A percentile compares a stretch with the other conserved stretches of the same genome.
These are phyloP conservation scores for Diaporthe vaccinii DNA, from an alignment of 2,329 filamentous ascomycete genomes.

Conservation along the genomic window DNA sequence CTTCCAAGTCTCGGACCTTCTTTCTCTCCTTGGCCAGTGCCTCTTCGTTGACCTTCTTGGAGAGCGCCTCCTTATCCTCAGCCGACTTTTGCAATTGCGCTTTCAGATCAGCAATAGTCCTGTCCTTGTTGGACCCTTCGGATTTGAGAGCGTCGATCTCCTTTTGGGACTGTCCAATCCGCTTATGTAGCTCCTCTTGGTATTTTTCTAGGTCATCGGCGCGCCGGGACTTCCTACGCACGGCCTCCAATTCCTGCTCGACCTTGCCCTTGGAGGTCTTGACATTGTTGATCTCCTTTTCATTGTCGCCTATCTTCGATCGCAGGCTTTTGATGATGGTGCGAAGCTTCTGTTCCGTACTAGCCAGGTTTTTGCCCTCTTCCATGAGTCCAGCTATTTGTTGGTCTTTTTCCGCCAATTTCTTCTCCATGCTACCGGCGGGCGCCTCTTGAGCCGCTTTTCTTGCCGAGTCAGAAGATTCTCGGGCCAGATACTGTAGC, in stretches of 20 bases:
- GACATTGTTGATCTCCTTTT: constrained; percentile 73
- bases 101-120: constrained; percentile 77
- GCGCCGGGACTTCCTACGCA: constrained; percentile 63
- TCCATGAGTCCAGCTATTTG: constrained; percentile 91
- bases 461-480: constrained; percentile 82
- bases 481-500: constrained; percentile 86
- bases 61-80: constrained; percentile 75
- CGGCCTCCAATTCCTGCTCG: constrained; percentile 60
- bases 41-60: constrained; percentile 76
- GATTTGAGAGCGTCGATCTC: constrained; percentile 65
- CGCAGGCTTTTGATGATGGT: constrained; percentile 86
- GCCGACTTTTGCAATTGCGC: constrained; percentile 77
- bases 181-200: constrained; percentile 66
- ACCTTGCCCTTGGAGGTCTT: constrained; percentile 72
- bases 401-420: constrained; percentile 89
- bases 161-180: constrained; percentile 70
- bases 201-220: constrained; percentile 69
- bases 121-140: constrained; percentile 74
- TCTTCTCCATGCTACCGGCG: constrained; percentile 78
- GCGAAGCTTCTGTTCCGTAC: constrained; percentile 87
- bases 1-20: constrained; percentile 66
- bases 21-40: constrained; percentile 75
- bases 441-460: constrained; percentile 73
- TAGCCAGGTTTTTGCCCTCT: constrained; percentile 90
- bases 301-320: constrained; percentile 73